A percentile compares a stretch with the other conserved stretches of the same genome.
These are phyloP conservation scores for Wickerhamomyces chambardii DNA, from an alignment of 805 yeast genomes.

Conservation along the genomic window DNA sequence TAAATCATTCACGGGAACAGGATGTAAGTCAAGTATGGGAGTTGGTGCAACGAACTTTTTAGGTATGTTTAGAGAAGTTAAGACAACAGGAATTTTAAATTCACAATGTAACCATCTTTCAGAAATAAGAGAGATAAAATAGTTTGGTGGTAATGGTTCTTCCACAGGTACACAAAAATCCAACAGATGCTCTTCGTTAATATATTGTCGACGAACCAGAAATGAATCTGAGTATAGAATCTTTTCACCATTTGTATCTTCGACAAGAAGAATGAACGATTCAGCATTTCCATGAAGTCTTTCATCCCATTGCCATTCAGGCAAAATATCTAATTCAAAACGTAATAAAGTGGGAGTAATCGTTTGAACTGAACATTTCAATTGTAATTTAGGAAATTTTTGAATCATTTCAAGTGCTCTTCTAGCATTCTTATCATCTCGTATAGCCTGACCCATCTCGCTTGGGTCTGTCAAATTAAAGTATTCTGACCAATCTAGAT, in stretches of 20 bases:
- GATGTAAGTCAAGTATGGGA: constrained; percentile 40
- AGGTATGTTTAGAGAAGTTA: constrained; percentile 47
- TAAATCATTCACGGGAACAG: constrained; percentile 39
- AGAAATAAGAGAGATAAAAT: constrained; percentile 63
- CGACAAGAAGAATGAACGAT: constrained; percentile 62
- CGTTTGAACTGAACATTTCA: constrained; percentile 65
- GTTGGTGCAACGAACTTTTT: constrained; percentile 57
- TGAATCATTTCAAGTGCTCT: constrained; percentile 47
- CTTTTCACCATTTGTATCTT: constrained; percentile 76
- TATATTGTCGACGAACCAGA: constrained; percentile 36
- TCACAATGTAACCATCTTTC: constrained; percentile 84
- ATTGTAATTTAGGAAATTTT: constrained; percentile 62
- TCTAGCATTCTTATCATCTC: constrained; percentile 60
- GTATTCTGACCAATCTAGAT: constrained; percentile 76
- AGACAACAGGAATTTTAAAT: constrained; percentile 47
- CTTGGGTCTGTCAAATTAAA: constrained; percentile 54
- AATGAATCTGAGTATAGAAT: constrained; percentile 54
- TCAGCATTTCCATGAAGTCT: constrained; percentile 56
- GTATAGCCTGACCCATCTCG: constrained; percentile 78
- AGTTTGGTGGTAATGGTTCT: constrained; percentile 53
- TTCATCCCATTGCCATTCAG: constrained; percentile 75
- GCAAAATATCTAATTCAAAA: constrained; percentile 56
- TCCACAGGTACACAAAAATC: constrained; percentile 61
- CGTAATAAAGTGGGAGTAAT: constrained; percentile 60
- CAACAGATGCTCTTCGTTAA: constrained; percentile 44